Base-by-base conservation (phyloP, 768 basidiomycete species). In the Rickenella mellea region DNA sequence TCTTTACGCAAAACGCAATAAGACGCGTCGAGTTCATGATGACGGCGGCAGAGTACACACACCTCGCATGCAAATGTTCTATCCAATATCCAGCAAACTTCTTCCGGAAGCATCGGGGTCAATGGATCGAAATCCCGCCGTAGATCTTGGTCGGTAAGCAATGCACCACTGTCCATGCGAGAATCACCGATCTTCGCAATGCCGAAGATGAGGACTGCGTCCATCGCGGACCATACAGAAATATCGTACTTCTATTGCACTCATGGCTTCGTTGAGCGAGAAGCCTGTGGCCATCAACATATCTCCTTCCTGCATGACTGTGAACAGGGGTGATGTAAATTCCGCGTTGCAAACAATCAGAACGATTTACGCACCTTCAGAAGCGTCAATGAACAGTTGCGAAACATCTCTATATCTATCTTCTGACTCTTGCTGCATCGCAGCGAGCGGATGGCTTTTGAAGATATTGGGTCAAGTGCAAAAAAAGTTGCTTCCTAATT, bases 51-150 rank as follows among this genome's bases (percentile, higher is more conserved):
- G 43, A 44, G 44, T 37, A 39, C 27, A 55, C 66, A 57, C 57
- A 86, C 91, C 75, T 97, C 92, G 51, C 77, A 80, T 25, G 83
- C 72, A 51, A 87, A 65, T 12, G 80, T 65, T 49, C 77, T 69
- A 57, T 94, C 93, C 46, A 94, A 65, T 17, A 92, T 80, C 83
- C 86, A 92, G 57, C 88, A 92, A 19, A 93, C 56, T 56, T 94
- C 89, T 51, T 87, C 74, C 0, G 88, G 81, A 2, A 82, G 62
- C 37, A 92, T 63, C 2, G 71, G 74, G 5, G 65, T 52, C 30
- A 76, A 61, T 3, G 85, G 78, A 52, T 90, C 65, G 52, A 92
- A 92, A 0, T 66, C 57, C 0, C 71, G 67, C 2, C 58, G 51
- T 11, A 57, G 52, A 27, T 74, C 66, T 20, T 68, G 66, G 43